Conservation (phyloP, 768 basidiomycete species). For the Atractiella rhizophila region DNA sequence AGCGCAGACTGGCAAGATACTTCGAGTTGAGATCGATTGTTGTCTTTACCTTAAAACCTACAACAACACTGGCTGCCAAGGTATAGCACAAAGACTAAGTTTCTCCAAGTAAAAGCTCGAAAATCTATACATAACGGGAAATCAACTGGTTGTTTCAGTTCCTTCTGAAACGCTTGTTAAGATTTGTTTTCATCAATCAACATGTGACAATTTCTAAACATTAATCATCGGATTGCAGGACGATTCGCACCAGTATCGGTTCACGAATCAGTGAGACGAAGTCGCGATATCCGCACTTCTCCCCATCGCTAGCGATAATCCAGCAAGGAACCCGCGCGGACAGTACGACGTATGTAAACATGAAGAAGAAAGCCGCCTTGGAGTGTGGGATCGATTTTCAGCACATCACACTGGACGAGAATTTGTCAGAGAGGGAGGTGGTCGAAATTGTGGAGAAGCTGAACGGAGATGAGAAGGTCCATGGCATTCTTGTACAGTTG, state of each 20-base stretch:
- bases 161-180: too few relatives aligned
- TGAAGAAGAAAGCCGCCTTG: conserved; percentile 88
- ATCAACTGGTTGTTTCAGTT: too few relatives aligned
- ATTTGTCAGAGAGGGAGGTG: conserved; percentile 46
- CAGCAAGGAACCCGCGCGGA: conserved; percentile 83
- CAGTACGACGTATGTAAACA: conserved; percentile 75
- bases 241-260: conserved; percentile 53
- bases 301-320: conserved; percentile 68
- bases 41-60: too few relatives aligned
- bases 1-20: too few relatives aligned
- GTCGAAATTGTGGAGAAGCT: conserved; percentile 51
- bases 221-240: conserved; percentile 34
- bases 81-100: too few relatives aligned
- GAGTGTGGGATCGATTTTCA: conserved; percentile 74
- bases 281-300: conserved; percentile 55
- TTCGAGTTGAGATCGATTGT: too few relatives aligned
- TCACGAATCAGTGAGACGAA: conserved; percentile 39
- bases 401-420: conserved; percentile 38
- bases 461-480: conserved; percentile 54
- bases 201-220: too few relatives aligned
- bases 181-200: not conserved
- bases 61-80: too few relatives aligned
- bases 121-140: too few relatives aligned
- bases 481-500: conserved; percentile 82
- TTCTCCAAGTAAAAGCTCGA: too few relatives aligned